Base-by-base conservation (phyloP, 306 rosid species). In the Castanea sativa region DNA sequence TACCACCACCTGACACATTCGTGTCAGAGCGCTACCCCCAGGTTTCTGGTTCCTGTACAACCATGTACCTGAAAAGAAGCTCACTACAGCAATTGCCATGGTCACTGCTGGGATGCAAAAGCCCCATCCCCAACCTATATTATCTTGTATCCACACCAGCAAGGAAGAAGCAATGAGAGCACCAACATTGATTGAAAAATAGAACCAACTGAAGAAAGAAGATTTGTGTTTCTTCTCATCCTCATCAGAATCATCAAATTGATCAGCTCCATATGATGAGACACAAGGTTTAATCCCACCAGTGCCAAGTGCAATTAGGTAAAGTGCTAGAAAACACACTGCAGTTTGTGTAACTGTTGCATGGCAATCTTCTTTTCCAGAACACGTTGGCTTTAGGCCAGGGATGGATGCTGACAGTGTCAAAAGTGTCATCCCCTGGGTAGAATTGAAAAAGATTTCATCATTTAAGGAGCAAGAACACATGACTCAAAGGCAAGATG, bases 281-380 rank as follows among this genome's bases (percentile, higher is more conserved):
- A 92, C 94, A 71, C 97, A 92, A 15, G 97, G 91, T 87, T 90
- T 92, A 61, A 92, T 92, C 58, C 97, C 97, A 19, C 97, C 97
- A 2, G 97, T 90, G 27, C 92, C 97, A 11, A 92, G 80, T n/a
- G 96, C 97, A 69, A 92, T 74, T 0, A 89, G 88, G 92, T 92
- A 92, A 74, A 92, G 96, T 0, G 97, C 89, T 10, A 82, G 0
- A 52, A 83, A 90, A 38, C 81, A 75, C 76, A 87, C 84, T 15
- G 87, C 85, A 67, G 79, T 86, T 71, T 92, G 89, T 61, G 76
- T 69, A 35, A 45, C 35, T 11, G 88, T 90, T 74, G 92, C 83
- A 19, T 69, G 84, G 60, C 97, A 92, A 14, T 85, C 67, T 0
- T 82, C 89, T 27, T 85, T 83, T 25, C 78, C 83, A 19, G 80